A percentile compares a stretch with the other conserved stretches of the same genome.
Evolutionary conservation across 805 yeast species (phyloP).

Genomic region (Lipomyces japonicus): DNA sequence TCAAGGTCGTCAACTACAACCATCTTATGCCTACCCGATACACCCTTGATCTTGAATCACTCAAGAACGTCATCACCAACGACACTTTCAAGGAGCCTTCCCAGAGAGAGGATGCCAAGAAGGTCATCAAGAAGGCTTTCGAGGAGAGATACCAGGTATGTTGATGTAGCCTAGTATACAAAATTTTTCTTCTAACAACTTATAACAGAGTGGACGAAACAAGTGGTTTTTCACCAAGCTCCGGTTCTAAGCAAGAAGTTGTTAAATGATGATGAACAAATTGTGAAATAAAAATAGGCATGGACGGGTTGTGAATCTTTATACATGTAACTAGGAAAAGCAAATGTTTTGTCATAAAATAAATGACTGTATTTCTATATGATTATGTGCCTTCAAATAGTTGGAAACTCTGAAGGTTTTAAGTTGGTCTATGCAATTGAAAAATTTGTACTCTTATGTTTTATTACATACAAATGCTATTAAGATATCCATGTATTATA

Average conservation of each 20-base stretch:
- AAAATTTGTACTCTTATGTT: neutral
- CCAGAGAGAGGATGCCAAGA: constrained; percentile 98
- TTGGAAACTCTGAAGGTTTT: too few relatives aligned
- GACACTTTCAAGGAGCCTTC: constrained; percentile 97
- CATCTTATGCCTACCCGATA: constrained; percentile 99
- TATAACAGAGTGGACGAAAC: constrained; percentile 81
- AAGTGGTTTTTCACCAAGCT: constrained; percentile 99
- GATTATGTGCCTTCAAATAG: neutral
- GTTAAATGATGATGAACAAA: neutral
- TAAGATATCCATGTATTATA: constrained; percentile 40
- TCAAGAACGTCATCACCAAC: constrained; percentile 85
- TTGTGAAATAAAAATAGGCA: neutral
- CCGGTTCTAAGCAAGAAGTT: constrained; percentile 58
- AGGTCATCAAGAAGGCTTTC: constrained; percentile 97
- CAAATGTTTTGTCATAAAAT: neutral
- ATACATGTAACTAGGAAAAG: constrained; percentile 1
- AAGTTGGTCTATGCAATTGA: too few relatives aligned
- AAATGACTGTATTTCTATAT: constrained; percentile 1
- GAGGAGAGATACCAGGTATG: constrained; percentile 89
- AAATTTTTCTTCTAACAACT: neutral
- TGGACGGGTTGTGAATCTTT: constrained; percentile 5
- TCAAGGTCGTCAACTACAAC: constrained; percentile 99
- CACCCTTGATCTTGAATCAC: constrained; percentile 92
- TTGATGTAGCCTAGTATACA: neutral
- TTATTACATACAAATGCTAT: neutral